Conservation (phyloP, 495 filamentous ascomycete genomes). For the Pyrenopolyporus hunteri region DNA sequence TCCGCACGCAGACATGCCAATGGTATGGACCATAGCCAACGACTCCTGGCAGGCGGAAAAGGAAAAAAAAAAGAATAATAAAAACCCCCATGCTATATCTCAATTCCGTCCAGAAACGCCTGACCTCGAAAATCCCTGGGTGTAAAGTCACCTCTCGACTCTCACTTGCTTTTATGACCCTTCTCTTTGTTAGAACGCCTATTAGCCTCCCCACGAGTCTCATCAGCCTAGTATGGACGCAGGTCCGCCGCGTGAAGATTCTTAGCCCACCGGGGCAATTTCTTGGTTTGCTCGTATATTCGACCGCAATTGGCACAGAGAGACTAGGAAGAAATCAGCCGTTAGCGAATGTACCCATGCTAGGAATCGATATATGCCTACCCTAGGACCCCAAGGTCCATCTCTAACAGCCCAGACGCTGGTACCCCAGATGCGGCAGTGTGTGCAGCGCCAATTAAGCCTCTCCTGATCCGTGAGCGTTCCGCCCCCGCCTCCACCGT, state of each 20-base stretch:
- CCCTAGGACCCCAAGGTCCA: slow-evolving; percentile 82
- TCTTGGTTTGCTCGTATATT: slow-evolving; percentile 83
- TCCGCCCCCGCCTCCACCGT: slow-evolving; percentile 67
- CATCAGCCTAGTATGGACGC: slow-evolving; percentile 45
- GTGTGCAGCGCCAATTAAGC: slow-evolving; percentile 84
- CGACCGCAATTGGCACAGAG: slow-evolving; percentile 95
- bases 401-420: slow-evolving; percentile 95
- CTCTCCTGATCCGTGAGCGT: slow-evolving; percentile 81
- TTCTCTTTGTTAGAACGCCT: neutral
- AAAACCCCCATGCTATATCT: slow-evolving; percentile 21
- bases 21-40: slow-evolving; percentile 37
- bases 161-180: neutral
- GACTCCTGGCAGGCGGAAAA: slow-evolving; percentile 21
- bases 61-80: slow-evolving; percentile 8
- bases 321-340: slow-evolving; percentile 58
- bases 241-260: slow-evolving; percentile 66
- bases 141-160: neutral
- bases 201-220: neutral
- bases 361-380: slow-evolving; percentile 53
- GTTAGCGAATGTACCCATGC: slow-evolving; percentile 10
- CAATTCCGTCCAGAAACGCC: slow-evolving; percentile 28
- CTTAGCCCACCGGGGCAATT: slow-evolving; percentile 81
- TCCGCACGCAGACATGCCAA: slow-evolving; percentile 13
- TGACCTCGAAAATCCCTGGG: slow-evolving; percentile 5
- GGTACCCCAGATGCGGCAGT: slow-evolving; percentile 86